Evolutionary conservation across 345 rosid species (phyloP), one percentile per base, ranked within the genome.

Genomic region (Camelina sativa): DNA sequence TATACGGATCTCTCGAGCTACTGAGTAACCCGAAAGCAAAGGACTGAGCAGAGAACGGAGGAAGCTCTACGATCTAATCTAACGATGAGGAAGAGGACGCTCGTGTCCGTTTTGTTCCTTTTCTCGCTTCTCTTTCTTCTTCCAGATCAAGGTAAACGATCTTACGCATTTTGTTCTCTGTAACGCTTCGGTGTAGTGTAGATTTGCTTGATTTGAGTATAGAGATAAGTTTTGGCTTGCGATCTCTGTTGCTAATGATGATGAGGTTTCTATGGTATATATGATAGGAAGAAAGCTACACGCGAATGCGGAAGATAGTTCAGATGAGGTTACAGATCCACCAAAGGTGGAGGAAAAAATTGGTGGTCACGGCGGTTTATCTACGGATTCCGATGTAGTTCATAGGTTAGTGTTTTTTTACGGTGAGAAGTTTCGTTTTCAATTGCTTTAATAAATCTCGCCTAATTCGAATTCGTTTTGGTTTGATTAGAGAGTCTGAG

Each of bases 321-420:
- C 89, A 2, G 87, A 83, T 54, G 85, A 76, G 13, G 78, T 80
- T 16, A 79, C 82, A 65, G 93, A 87, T 89, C 93, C 97, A 78
- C 99, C 99, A 0, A 92, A 92, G 83, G 89, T 95, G 3, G 98
- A 95, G 79, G 99, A 95, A 34, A 90, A 85, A 79, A 83, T 95
- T 65, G 97, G 98, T 13, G 99, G 93, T 65, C 99, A 97, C 34
- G 75, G 85, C 38, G 97, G 99, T 62, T 77, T 82, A 41, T 83
- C 97, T 15, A 95, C 99, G n/a, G 99, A 95, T 86, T 95, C 99
- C 53, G 97, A 95, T 74, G 96, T 92, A 9, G 97, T 66, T 38
- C 93, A 86, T 74, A 90, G 99, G 99, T 93, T 13, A 28, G 76
- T 54, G 8, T 32, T 63, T 25, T 28, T 28, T 3, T 30, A 59